Conservation (phyloP, 2,329 filamentous ascomycete species). For the Penicillium nordicum region DNA sequence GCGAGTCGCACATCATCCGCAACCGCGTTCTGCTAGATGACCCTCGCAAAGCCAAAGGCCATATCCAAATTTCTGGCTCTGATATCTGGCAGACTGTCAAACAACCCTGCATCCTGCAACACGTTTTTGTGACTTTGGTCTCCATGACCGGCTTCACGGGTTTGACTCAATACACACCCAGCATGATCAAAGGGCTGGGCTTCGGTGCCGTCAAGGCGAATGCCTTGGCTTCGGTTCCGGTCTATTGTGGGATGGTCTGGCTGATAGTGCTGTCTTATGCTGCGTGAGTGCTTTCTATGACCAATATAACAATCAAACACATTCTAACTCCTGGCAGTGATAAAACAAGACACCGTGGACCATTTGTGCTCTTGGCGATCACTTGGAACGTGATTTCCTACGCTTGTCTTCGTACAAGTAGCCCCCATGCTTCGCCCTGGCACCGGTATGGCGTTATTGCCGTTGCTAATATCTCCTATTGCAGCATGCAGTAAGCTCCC, state of each 20-base stretch:
- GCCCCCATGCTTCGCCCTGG: constrained; percentile 24
- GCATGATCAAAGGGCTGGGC: constrained; percentile 53
- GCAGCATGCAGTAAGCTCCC: constrained; percentile 35
- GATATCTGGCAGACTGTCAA: constrained; percentile 37
- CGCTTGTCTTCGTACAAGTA: constrained; percentile 30
- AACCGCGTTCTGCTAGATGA: constrained; percentile 46
- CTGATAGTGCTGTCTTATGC: constrained; percentile 25
- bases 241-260: constrained; percentile 31
- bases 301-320: not conserved
- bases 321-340: constrained; percentile 25
- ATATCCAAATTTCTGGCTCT: constrained; percentile 36
- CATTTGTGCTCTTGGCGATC: constrained; percentile 33
- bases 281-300: constrained; percentile 16
- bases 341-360: constrained; percentile 32
- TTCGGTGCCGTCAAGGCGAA: constrained; percentile 51
- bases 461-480: constrained; percentile 30
- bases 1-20: constrained; percentile 44
- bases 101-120: constrained; percentile 54
- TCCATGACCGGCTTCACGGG: constrained; percentile 50
- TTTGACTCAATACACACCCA: constrained; percentile 53
- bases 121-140: constrained; percentile 48
- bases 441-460: constrained; percentile 31
- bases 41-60: constrained; percentile 37
- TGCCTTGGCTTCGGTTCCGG: constrained; percentile 54
- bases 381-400: constrained; percentile 42